phyloP scores from a whole-genome alignment of 805 yeast species.

The Maudiozyma bulderi region DNA sequence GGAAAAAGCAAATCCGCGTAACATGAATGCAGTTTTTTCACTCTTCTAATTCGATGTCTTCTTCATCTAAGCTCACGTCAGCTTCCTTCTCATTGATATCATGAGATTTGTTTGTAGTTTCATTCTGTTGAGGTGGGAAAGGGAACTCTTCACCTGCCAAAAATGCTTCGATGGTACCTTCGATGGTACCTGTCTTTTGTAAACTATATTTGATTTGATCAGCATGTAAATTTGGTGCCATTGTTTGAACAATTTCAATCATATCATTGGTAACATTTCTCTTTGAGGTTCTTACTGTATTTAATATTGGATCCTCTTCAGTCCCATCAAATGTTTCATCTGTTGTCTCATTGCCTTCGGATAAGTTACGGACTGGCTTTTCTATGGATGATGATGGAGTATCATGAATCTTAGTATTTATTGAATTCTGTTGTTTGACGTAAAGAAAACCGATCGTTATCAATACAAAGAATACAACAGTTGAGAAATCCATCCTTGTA shows the following conservation, averaged over 20 bases:
- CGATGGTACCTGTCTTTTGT: conserved; percentile 69
- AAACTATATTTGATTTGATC: conserved; percentile 70
- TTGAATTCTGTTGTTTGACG: conserved; percentile 51
- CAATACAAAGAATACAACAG: conserved; percentile 3
- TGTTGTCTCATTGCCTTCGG: neutral
- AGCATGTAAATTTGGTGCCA: conserved; percentile 63
- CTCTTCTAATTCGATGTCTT: neutral
- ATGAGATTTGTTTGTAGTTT: neutral
- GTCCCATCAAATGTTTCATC: neutral
- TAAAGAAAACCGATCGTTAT: conserved; percentile 44
- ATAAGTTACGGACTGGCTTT: neutral
- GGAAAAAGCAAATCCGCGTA: no score
- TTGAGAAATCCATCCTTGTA: conserved; percentile 35
- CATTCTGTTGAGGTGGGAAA: conserved; percentile 29
- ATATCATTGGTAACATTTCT: conserved; percentile 55
- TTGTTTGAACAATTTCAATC: conserved; percentile 76
- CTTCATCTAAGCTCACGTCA: neutral
- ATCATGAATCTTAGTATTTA: conserved; percentile 34
- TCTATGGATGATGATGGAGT: conserved; percentile 14
- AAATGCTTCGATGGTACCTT: conserved; percentile 61
- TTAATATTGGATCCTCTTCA: conserved; percentile 1
- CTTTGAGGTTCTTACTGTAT: conserved; percentile 13
- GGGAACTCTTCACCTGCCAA: conserved; percentile 55
- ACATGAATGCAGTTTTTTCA: neutral
- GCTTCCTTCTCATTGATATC: neutral